phyloP scores from a whole-genome alignment of 1,284 basidiomycete species.

The Ceratobasidium sp. region DNA sequence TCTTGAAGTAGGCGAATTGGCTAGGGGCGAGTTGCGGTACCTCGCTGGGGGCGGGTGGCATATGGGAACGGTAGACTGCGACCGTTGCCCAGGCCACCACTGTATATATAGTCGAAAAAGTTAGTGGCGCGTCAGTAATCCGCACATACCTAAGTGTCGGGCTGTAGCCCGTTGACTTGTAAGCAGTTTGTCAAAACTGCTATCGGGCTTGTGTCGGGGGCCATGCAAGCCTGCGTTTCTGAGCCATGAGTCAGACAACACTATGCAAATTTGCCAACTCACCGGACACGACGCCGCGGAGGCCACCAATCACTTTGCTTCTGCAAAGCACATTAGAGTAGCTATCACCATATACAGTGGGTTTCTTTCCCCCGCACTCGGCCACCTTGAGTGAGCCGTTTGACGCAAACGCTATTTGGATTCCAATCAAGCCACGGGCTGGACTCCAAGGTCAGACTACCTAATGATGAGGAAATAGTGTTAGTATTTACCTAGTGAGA shows the following conservation, averaged over 20 bases:
- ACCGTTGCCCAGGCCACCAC: not conserved
- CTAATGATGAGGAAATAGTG: too few species aligned
- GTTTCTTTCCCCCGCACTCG: too few species aligned
- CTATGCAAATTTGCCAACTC: not conserved
- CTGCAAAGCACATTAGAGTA: too few species aligned
- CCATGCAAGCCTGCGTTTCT: not conserved
- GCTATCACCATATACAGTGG: too few species aligned
- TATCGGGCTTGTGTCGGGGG: not conserved
- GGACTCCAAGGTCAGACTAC: too few species aligned
- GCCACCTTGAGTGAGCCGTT: too few species aligned
- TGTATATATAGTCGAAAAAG: constrained; percentile 5
- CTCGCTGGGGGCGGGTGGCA: constrained; percentile 1
- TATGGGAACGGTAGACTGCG: not conserved
- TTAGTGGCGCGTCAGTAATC: too few species aligned
- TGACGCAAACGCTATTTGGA: too few species aligned
- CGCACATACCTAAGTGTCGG: not conserved
- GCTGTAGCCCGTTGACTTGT: not conserved
- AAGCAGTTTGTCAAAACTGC: not conserved
- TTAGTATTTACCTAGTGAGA: too few species aligned
- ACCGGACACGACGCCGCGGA: too few species aligned
- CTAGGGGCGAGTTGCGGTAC: constrained; percentile 10
- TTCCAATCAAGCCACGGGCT: too few species aligned
- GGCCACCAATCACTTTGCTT: too few species aligned
- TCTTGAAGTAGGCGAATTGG: constrained; percentile 27
- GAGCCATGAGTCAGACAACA: not conserved